Percentiles rank a stretch among this genome's conserved stretches.
Conservation (phyloP, 2,329 filamentous ascomycete genomes). For the Botrytis galanthina region DNA sequence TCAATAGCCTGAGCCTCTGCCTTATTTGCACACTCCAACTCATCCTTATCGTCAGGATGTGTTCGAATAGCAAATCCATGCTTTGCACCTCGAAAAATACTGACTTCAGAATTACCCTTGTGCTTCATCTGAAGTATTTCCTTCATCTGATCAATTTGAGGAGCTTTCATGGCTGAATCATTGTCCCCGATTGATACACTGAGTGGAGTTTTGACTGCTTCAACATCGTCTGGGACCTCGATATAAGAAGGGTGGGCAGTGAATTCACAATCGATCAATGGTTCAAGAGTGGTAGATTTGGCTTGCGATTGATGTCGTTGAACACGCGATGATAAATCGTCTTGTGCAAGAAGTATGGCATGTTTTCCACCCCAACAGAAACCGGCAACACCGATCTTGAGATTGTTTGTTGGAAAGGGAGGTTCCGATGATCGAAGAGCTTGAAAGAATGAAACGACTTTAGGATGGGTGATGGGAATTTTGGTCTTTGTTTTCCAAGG, state of each 20-base stretch:
- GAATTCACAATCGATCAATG: constrained; percentile 52
- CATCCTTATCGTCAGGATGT: constrained; percentile 38
- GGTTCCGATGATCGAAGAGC: constrained; percentile 38
- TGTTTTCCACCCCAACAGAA: constrained; percentile 65
- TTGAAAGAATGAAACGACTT: constrained; percentile 44
- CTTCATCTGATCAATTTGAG: constrained; percentile 32
- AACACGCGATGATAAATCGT: constrained; percentile 35
- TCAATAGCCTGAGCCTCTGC: constrained; percentile 42
- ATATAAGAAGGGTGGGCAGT: constrained; percentile 53
- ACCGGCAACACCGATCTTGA: constrained; percentile 53
- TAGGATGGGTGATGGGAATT: constrained; percentile 36
- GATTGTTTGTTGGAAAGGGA: constrained; percentile 29
- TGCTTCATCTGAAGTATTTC: constrained; percentile 36
- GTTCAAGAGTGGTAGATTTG: background rate
- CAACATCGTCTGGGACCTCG: constrained; percentile 41
- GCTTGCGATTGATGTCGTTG: constrained; percentile 24
- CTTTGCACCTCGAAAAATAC: constrained; percentile 40
- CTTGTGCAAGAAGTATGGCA: constrained; percentile 47
- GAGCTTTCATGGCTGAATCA: constrained; percentile 43
- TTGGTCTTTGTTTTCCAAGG: constrained; percentile 36
- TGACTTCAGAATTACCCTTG: constrained; percentile 36
- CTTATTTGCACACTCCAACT: constrained; percentile 37
- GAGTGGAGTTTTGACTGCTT: constrained; percentile 45
- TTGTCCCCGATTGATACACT: constrained; percentile 48
- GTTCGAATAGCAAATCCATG: constrained; percentile 44